Evolutionary conservation across 1,284 basidiomycete species (phyloP).

Genomic region (Cutaneotrichosporon cavernicola): DNA sequence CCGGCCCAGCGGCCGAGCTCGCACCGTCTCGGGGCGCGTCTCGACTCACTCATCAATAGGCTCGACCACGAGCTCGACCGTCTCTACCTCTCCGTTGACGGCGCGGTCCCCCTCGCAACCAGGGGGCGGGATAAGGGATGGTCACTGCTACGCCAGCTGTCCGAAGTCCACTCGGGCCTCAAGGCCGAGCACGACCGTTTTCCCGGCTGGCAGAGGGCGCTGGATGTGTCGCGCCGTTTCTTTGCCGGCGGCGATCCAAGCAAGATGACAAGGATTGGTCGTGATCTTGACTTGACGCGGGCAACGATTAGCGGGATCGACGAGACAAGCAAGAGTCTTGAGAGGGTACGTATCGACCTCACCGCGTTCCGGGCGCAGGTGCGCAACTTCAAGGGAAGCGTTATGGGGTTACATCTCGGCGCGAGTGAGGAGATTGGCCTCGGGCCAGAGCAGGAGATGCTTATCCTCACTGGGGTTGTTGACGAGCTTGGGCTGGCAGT

Average conservation of each 20-base stretch:
- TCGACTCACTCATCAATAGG: constrained; percentile 39
- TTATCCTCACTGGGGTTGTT: constrained; percentile 25
- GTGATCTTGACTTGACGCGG: constrained; percentile 39
- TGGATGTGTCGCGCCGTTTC: constrained; percentile 35
- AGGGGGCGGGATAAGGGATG: constrained; percentile 12
- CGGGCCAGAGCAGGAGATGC: constrained; percentile 41
- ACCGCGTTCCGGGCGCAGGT: constrained; percentile 44
- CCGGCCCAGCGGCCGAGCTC: constrained; percentile 10
- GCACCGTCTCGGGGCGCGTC: constrained; percentile 25
- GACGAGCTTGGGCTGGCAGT: constrained; percentile 22
- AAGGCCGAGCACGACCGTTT: constrained; percentile 30
- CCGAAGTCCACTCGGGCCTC: constrained; percentile 17
- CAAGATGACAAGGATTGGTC: constrained; percentile 32
- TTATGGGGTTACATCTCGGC: constrained; percentile 49
- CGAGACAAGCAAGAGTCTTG: constrained; percentile 31
- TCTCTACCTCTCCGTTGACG: constrained; percentile 25
- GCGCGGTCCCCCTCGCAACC: constrained; percentile 7
- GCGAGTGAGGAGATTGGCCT: constrained; percentile 27
- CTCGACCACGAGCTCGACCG: constrained; percentile 36
- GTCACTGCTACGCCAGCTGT: constrained; percentile 16
- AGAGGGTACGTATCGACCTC: constrained; percentile 32
- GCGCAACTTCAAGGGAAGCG: constrained; percentile 39
- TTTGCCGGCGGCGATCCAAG: constrained; percentile 42
- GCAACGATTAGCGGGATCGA: constrained; percentile 35
- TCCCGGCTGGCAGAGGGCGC: constrained; percentile 40